Conservation (phyloP, 768 basidiomycete genomes). For the Russula sp. region DNA sequence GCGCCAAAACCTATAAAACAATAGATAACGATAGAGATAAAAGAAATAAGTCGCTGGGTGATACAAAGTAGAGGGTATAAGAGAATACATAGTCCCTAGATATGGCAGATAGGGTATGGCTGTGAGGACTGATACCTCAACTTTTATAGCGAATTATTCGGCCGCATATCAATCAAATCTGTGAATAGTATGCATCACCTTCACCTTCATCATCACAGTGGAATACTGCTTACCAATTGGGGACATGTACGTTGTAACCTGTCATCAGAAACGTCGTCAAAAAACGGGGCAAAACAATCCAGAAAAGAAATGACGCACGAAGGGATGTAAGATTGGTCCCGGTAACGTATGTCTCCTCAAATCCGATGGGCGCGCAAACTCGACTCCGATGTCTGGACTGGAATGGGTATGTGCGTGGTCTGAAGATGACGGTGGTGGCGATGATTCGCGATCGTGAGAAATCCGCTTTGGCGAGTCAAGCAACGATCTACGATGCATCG, state of each 20-base stretch:
- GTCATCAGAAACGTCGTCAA: constrained; percentile 1
- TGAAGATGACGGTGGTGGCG: not conserved
- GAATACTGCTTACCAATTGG: constrained; percentile 37
- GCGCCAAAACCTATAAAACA: not conserved
- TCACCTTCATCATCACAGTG: not conserved
- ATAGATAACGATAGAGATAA: not conserved
- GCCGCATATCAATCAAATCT: constrained; percentile 22
- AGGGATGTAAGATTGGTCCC: constrained; percentile 34
- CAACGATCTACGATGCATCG: not conserved
- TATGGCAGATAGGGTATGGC: not conserved
- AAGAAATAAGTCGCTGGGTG: not conserved
- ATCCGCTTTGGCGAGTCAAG: constrained; percentile 8
- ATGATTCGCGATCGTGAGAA: constrained; percentile 5
- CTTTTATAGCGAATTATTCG: not conserved
- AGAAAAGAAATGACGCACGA: constrained; percentile 32
- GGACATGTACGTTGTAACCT: constrained; percentile 42
- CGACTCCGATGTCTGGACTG: constrained; percentile 4
- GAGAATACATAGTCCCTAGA: constrained; percentile 1
- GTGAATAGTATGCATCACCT: not conserved
- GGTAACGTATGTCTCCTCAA: constrained; percentile 14
- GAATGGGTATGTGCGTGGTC: not conserved
- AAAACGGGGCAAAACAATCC: not conserved
- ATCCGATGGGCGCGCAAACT: constrained; percentile 7
- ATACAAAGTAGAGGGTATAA: constrained; percentile 7
- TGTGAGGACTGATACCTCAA: not conserved